Evolutionary conservation across 164 flowering plant species (phyloP).

Genomic region (Litsea cubeba): DNA sequence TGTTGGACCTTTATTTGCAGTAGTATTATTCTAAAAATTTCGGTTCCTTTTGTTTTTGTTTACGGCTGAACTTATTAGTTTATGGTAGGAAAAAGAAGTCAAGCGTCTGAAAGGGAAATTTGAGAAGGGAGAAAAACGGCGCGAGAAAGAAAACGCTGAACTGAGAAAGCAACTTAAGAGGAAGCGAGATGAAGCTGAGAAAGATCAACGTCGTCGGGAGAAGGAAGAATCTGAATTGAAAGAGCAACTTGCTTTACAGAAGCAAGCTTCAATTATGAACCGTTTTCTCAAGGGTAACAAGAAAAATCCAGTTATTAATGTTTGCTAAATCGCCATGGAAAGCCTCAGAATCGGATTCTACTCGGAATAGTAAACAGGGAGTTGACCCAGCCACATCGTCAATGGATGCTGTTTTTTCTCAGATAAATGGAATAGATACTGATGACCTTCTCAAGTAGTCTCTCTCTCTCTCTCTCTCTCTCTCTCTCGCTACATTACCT

Average conservation of each 20-base stretch:
- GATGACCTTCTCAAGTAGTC: slow-evolving; percentile 51
- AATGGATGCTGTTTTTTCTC: slow-evolving; percentile 58
- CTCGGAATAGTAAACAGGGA: slow-evolving; percentile 19
- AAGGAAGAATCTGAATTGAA: slow-evolving; percentile 70
- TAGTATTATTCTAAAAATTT: too few relatives aligned
- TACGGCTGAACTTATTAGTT: slow-evolving; percentile 3
- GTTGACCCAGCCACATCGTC: slow-evolving; percentile 35
- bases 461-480: not conserved
- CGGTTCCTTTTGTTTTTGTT: too few relatives aligned
- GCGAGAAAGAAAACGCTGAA: slow-evolving; percentile 72
- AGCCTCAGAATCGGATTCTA: slow-evolving; percentile 17
- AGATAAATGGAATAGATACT: slow-evolving; percentile 19
- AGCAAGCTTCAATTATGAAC: slow-evolving; percentile 92
- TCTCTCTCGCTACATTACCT: not conserved
- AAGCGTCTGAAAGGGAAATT: slow-evolving; percentile 65
- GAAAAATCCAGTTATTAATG: slow-evolving; percentile 22
- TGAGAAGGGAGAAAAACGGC: slow-evolving; percentile 56
- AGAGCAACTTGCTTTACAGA: slow-evolving; percentile 57
- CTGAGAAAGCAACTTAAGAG: slow-evolving; percentile 33
- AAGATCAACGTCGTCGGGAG: slow-evolving; percentile 57
- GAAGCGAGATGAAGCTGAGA: slow-evolving; percentile 41
- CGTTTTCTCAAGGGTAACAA: slow-evolving; percentile 69
- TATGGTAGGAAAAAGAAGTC: slow-evolving; percentile 68
- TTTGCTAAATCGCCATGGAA: slow-evolving; percentile 23
- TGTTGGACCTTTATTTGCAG: too few relatives aligned